These are phyloP conservation scores for Globisporangium solare DNA, from an alignment of 352 stramenopile species.

Conservation along the genomic window DNA sequence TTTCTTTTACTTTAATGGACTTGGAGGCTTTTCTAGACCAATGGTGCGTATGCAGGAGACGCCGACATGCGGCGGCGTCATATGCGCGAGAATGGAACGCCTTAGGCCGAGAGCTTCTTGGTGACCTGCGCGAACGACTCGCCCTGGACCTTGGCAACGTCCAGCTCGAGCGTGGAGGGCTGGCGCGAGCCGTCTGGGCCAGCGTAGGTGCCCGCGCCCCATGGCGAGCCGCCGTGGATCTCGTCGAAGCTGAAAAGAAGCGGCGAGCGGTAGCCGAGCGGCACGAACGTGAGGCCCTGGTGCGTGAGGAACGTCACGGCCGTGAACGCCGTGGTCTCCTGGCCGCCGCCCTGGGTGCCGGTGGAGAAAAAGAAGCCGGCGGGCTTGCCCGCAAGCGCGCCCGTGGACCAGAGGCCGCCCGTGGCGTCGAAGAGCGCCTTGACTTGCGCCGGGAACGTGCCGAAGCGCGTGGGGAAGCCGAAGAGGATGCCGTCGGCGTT, in stretches of 20 bases:
- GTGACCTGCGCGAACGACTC: slow-evolving; percentile 74
- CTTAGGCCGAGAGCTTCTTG: slow-evolving; percentile 73
- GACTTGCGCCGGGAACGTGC: slow-evolving; percentile 60
- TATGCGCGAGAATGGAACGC: too few species aligned
- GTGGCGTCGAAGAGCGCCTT: slow-evolving; percentile 70
- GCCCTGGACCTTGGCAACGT: slow-evolving; percentile 71
- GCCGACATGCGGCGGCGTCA: too few species aligned
- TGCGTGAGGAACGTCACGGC: slow-evolving; percentile 62
- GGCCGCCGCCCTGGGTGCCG: slow-evolving; percentile 56
- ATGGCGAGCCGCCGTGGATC: slow-evolving; percentile 48
- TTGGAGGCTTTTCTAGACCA: too few species aligned
- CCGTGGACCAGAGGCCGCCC: slow-evolving; percentile 55
- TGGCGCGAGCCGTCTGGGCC: slow-evolving; percentile 61
- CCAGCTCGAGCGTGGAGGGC: slow-evolving; percentile 75
- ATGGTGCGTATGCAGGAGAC: too few species aligned
- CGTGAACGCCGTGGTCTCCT: slow-evolving; percentile 72
- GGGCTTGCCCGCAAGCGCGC: slow-evolving; percentile 61
- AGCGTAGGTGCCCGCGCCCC: slow-evolving; percentile 61
- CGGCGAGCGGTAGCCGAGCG: slow-evolving; percentile 41
- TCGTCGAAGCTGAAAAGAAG: slow-evolving; percentile 46
- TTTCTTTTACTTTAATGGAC: too few species aligned
- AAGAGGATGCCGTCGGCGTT: slow-evolving; percentile 72
- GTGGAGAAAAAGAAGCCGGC: slow-evolving; percentile 65
- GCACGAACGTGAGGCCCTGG: slow-evolving; percentile 80
- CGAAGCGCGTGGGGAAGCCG: slow-evolving; percentile 63